These are phyloP conservation scores for Coniella lustricola DNA, from an alignment of 2,329 filamentous ascomycete species.

Conservation along the genomic window DNA sequence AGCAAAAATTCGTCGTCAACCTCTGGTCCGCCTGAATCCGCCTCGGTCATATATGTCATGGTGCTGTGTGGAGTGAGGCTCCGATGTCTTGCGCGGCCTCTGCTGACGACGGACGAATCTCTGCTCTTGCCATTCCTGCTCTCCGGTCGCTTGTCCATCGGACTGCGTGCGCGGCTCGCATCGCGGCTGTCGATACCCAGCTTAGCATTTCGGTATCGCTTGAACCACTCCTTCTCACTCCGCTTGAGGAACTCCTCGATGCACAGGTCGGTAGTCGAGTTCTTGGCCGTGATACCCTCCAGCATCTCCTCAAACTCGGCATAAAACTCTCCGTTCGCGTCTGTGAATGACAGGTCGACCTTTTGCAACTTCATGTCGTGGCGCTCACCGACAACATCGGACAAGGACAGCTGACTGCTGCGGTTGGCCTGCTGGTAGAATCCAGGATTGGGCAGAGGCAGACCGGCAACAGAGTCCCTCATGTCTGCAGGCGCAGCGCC, in stretches of 20 bases:
- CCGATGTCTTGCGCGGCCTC: slow-evolving; percentile 20
- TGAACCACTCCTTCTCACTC: slow-evolving; percentile 63
- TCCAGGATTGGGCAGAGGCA: slow-evolving; percentile 20
- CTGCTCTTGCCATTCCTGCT: slow-evolving; percentile 31
- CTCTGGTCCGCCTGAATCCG: slow-evolving; percentile 17
- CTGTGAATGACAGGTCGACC: slow-evolving; percentile 61
- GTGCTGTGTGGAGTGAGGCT: slow-evolving; percentile 18
- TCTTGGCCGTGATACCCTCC: slow-evolving; percentile 44
- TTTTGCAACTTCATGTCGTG: slow-evolving; percentile 58
- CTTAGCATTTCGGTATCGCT: slow-evolving; percentile 49
- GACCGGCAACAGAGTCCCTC: slow-evolving; percentile 24
- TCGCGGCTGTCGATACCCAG: slow-evolving; percentile 42
- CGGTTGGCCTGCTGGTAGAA: slow-evolving; percentile 25
- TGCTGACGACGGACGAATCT: slow-evolving; percentile 23
- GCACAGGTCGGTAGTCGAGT: slow-evolving; percentile 51
- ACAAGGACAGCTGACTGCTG: slow-evolving; percentile 42
- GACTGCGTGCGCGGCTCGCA: slow-evolving; percentile 23
- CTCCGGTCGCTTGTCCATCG: slow-evolving; percentile 20
- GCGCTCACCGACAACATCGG: slow-evolving; percentile 53
- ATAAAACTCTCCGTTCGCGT: slow-evolving; percentile 55
- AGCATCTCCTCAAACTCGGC: slow-evolving; percentile 51
- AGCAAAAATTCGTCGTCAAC: slow-evolving; percentile 42
- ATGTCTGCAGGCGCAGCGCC: slow-evolving; percentile 14
- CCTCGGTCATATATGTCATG: slow-evolving; percentile 16
- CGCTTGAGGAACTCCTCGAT: slow-evolving; percentile 60